Evolutionary conservation across 2,329 filamentous ascomycete genomes (phyloP).

Genomic region (Penicillium sclerotigenum): DNA sequence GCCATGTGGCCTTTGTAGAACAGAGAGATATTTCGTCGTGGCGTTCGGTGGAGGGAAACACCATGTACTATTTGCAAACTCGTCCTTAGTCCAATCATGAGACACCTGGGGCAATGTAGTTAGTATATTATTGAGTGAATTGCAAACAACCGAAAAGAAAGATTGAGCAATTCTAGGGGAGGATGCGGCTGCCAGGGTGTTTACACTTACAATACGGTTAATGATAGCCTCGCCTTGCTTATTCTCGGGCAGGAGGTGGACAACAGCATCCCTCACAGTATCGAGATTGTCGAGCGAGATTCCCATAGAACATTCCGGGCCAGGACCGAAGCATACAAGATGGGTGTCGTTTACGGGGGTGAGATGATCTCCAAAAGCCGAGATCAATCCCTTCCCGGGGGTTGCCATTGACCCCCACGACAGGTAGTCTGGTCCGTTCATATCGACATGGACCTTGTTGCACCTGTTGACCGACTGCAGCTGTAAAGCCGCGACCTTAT

Average conservation of each 20-base stretch:
- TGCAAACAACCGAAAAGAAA: not conserved
- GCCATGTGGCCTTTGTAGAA: constrained; percentile 27
- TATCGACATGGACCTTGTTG: not conserved
- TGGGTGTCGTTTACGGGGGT: not conserved
- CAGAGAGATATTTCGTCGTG: constrained; percentile 17
- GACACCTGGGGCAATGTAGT: not conserved
- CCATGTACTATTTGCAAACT: constrained; percentile 30
- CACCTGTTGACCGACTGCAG: not conserved
- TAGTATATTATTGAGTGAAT: not conserved
- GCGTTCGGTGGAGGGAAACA: constrained; percentile 16
- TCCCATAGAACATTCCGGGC: not conserved
- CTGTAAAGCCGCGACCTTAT: not conserved
- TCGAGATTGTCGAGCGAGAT: not conserved
- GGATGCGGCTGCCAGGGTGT: not conserved
- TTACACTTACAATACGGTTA: not conserved
- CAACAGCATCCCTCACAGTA: not conserved
- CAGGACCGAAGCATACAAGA: not conserved
- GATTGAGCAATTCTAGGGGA: not conserved
- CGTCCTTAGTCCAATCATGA: constrained; percentile 32
- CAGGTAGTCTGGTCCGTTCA: not conserved
- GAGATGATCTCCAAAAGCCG: not conserved
- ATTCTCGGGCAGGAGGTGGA: not conserved
- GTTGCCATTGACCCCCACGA: not conserved
- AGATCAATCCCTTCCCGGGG: not conserved
- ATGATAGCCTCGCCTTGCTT: not conserved